Percentiles rank a stretch among this genome's conserved stretches.
These are phyloP conservation scores for Uronychia setigera DNA, from an alignment of 73 alveolate species.

Conservation along the genomic window DNA sequence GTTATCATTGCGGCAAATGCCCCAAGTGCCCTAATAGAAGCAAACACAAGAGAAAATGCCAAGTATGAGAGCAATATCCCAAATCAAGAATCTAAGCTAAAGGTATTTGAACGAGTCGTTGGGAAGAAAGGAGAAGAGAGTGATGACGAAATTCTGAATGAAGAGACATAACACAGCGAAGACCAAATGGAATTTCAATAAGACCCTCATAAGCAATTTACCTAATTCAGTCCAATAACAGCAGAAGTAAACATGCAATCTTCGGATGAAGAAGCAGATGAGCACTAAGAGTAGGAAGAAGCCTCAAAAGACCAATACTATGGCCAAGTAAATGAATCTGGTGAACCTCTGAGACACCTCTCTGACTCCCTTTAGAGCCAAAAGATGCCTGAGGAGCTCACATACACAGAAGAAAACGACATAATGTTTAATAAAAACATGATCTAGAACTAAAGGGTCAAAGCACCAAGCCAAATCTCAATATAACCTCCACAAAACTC, in stretches of 20 bases:
- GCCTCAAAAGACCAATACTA: background rate
- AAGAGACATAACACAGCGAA: background rate
- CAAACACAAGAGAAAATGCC: background rate
- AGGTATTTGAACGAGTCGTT: background rate
- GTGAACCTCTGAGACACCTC: too few relatives aligned
- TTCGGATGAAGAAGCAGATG: background rate
- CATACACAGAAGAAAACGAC: too few relatives aligned
- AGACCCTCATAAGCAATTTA: background rate
- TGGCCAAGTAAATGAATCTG: too few relatives aligned
- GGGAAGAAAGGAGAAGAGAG: conserved; percentile 1
- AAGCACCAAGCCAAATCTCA: too few relatives aligned
- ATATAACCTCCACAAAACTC: too few relatives aligned
- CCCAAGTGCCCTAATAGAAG: too few relatives aligned
- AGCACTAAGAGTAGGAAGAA: background rate
- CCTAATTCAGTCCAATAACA: background rate
- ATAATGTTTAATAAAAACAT: too few relatives aligned
- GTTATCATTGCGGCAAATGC: background rate
- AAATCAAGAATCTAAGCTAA: background rate
- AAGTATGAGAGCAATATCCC: background rate
- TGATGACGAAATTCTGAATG: background rate
- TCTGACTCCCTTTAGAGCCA: too few relatives aligned
- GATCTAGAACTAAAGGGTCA: too few relatives aligned
- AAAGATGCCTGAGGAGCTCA: too few relatives aligned
- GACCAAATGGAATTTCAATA: background rate
- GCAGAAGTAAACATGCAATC: background rate